Evolutionary conservation across 2,329 filamentous ascomycete genomes (phyloP).

Genomic region (Sporothrix mexicana): DNA sequence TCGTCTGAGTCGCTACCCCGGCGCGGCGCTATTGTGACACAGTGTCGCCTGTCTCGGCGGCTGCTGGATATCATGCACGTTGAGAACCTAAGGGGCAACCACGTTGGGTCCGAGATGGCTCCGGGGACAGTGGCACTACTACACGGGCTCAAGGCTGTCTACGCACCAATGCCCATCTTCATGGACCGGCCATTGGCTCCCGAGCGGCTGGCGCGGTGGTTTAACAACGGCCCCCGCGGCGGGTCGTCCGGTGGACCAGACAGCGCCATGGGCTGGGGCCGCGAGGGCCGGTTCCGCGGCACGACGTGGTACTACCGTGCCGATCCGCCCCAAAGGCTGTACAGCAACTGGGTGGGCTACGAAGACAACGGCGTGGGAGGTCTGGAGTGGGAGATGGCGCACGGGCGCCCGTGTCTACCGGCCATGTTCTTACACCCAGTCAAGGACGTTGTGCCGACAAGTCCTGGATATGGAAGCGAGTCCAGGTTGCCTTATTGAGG

Average conservation of each 20-base stretch:
- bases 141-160: slow-evolving; percentile 79
- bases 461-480: slow-evolving; percentile 51
- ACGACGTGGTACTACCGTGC: slow-evolving; percentile 67
- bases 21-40: slow-evolving; percentile 78
- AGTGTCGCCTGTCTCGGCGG: slow-evolving; percentile 73
- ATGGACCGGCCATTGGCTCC: slow-evolving; percentile 75
- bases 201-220: slow-evolving; percentile 60
- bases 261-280: slow-evolving; percentile 65
- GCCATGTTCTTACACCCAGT: slow-evolving; percentile 65
- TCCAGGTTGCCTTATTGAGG: slow-evolving; percentile 49
- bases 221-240: slow-evolving; percentile 64
- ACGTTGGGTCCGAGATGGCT: slow-evolving; percentile 82
- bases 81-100: slow-evolving; percentile 74
- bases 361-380: slow-evolving; percentile 62
- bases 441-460: slow-evolving; percentile 62
- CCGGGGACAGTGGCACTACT: slow-evolving; percentile 74
- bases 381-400: slow-evolving; percentile 58
- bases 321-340: slow-evolving; percentile 61
- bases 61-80: slow-evolving; percentile 78
- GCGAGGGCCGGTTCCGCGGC: slow-evolving; percentile 63
- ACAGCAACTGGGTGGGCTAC: slow-evolving; percentile 69
- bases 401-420: slow-evolving; percentile 64
- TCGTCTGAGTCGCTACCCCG: slow-evolving; percentile 65
- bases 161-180: slow-evolving; percentile 78
- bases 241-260: slow-evolving; percentile 58